These are phyloP conservation scores for Rhizopus stolonifer DNA, from an alignment of 371 early-diverging fungal species.

Conservation along the genomic window DNA sequence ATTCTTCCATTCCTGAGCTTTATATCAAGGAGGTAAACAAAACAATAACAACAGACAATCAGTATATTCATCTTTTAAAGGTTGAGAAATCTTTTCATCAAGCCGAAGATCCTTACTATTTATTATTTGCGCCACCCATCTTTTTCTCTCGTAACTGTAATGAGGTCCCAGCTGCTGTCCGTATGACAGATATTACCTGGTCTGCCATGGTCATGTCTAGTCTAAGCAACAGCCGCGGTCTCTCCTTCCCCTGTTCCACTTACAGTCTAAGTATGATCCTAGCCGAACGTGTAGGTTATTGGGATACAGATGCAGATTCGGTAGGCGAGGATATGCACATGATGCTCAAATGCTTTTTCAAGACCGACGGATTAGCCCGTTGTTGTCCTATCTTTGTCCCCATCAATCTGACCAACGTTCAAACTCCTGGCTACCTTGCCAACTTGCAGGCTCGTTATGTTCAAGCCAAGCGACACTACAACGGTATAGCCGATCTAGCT, in stretches of 20 bases:
- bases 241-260: conserved; percentile 75
- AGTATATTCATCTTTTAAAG: conserved; percentile 3
- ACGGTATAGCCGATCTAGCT: conserved; percentile 59
- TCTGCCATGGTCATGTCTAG: conserved; percentile 78
- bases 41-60: not conserved
- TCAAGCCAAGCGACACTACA: conserved; percentile 72
- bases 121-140: conserved; percentile 70
- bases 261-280: conserved; percentile 74
- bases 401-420: conserved; percentile 73
- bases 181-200: conserved; percentile 80
- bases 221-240: conserved; percentile 64
- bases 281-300: conserved; percentile 68
- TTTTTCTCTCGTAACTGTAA: conserved; percentile 78
- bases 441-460: conserved; percentile 64
- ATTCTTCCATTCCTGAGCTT: conserved; percentile 63
- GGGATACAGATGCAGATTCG: conserved; percentile 79
- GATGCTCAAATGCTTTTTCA: conserved; percentile 80
- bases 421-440: conserved; percentile 57
- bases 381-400: conserved; percentile 73
- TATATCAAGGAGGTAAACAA: conserved; percentile 40
- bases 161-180: conserved; percentile 72
- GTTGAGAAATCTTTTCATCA: conserved; percentile 39
- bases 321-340: conserved; percentile 88
- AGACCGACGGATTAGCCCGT: conserved; percentile 65
- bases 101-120: conserved; percentile 44